Conservation (phyloP, 73 alveolate species). For the Paramecium primaurelia region DNA sequence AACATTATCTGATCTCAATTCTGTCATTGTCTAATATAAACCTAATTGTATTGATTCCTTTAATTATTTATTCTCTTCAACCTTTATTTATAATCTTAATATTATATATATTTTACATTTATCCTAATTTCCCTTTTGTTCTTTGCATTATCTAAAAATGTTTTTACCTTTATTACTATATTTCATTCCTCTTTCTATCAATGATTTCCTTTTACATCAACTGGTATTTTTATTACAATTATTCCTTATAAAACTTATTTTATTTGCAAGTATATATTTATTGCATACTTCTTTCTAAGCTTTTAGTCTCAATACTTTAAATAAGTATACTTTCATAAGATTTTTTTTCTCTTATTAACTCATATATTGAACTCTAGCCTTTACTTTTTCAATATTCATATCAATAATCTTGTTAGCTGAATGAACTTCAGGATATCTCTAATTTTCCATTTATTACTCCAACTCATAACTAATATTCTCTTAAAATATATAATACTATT, state of each 20-base stretch:
- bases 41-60: not conserved
- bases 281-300: slow-evolving; percentile 30
- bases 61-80: not conserved
- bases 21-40: not conserved
- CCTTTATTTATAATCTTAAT: not conserved
- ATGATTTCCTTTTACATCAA: not conserved
- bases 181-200: not conserved
- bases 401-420: not conserved
- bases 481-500: not conserved
- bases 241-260: not conserved
- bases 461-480: not conserved
- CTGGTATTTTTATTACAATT: not conserved
- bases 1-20: not conserved
- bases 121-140: not conserved
- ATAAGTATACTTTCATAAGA: not conserved
- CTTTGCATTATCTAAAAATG: not conserved
- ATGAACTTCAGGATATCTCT: slow-evolving; percentile 1
- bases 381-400: not conserved
- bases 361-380: not conserved
- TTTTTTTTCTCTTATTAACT: not conserved
- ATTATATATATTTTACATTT: not conserved
- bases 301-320: not conserved
- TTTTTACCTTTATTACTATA: not conserved
- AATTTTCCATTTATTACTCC: not conserved
- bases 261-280: not conserved